Evolutionary conservation across 495 filamentous ascomycete genomes (phyloP).

Genomic region (Penicillium steckii): DNA sequence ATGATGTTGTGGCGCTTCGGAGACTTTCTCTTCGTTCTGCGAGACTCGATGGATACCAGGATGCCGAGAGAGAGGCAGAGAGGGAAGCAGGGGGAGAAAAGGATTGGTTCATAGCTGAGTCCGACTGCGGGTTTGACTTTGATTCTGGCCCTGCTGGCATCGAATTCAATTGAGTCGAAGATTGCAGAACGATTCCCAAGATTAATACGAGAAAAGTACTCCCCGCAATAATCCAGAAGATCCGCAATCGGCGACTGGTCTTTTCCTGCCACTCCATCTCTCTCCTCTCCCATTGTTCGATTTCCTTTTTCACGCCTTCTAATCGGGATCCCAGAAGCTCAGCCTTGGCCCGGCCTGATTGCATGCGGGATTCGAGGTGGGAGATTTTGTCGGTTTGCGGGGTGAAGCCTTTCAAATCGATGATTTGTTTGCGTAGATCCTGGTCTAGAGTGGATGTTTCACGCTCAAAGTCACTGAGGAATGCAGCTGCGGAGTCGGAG

Average conservation of each 20-base stretch:
- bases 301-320: conserved; percentile 58
- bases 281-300: conserved; percentile 69
- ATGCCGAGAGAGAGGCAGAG: not conserved
- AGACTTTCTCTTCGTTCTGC: conserved; percentile 21
- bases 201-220: conserved; percentile 35
- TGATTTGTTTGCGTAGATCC: conserved; percentile 65
- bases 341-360: conserved; percentile 60
- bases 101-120: too few species aligned
- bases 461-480: conserved; percentile 60
- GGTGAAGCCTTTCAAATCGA: conserved; percentile 65
- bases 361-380: conserved; percentile 64
- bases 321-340: conserved; percentile 64
- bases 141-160: not conserved
- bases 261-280: conserved; percentile 73
- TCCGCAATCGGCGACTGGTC: conserved; percentile 59
- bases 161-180: conserved; percentile 18
- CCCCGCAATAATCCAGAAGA: conserved; percentile 56
- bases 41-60: conserved; percentile 22
- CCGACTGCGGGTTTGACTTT: not conserved
- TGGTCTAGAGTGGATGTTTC: conserved; percentile 59
- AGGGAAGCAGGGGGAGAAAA: too few species aligned
- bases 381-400: conserved; percentile 67
- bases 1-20: not conserved
- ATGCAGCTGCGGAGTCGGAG: conserved; percentile 55
- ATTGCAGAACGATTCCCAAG: conserved; percentile 43